These are phyloP conservation scores for Tilletia indica DNA, from an alignment of 1,284 basidiomycete species.

Conservation along the genomic window DNA sequence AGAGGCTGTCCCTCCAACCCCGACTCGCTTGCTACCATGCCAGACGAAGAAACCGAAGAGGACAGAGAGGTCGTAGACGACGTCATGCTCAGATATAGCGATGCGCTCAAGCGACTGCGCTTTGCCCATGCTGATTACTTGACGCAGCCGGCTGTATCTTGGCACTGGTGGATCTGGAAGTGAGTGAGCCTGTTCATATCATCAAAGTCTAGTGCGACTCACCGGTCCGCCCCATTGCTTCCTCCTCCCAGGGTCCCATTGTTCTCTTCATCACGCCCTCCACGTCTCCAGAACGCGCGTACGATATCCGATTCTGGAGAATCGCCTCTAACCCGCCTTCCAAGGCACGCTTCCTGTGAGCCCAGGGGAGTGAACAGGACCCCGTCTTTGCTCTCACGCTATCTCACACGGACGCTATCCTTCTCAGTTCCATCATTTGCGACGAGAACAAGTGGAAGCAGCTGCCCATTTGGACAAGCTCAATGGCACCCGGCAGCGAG, in stretches of 20 bases:
- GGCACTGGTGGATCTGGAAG: conserved; percentile 19
- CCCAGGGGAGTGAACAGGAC: too few relatives aligned
- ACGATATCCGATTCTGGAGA: conserved; percentile 22
- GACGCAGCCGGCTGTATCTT: not conserved
- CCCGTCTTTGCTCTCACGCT: not conserved
- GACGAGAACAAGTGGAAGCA: conserved; percentile 17
- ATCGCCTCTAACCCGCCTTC: not conserved
- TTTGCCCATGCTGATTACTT: conserved; percentile 5
- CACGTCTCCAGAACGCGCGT: conserved; percentile 17
- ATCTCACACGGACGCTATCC: not conserved
- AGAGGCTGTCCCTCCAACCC: not conserved
- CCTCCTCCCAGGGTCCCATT: conserved; percentile 8
- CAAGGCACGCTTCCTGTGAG: not conserved
- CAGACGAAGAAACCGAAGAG: conserved; percentile 1
- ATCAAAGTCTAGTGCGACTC: not conserved
- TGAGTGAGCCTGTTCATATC: not conserved
- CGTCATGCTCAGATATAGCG: not conserved
- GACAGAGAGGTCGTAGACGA: not conserved
- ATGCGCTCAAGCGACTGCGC: not conserved
- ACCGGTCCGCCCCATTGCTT: not conserved
- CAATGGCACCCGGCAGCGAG: conserved; percentile 9
- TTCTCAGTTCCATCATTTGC: not conserved
- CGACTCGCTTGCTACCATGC: not conserved
- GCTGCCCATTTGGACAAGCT: conserved; percentile 2
- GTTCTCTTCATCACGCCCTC: conserved; percentile 23